Evolutionary conservation across 805 yeast genomes (phyloP), one percentile per base, ranked within the genome.

Genomic region (Candida peoriensis): DNA sequence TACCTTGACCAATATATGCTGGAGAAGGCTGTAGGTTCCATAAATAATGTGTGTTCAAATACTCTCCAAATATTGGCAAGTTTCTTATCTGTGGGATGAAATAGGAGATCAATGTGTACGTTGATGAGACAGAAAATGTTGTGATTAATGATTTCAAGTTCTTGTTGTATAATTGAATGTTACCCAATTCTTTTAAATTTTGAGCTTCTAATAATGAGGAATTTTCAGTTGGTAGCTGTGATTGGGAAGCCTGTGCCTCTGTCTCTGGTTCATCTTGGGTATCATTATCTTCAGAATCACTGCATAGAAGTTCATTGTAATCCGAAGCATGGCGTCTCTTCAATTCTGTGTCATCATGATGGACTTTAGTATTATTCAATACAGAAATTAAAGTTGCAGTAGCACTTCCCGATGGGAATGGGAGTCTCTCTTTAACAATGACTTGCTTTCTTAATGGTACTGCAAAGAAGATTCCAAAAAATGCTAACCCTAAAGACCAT

Each of bases 1-100:
- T 87, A 4, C 98, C 98, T 59, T 90, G 98, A 3, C 98, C 98
- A 23, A 93, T 73, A 55, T 90, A 90, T 0, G 97, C 97, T 0
- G 98, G 98, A 1, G 96, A 87, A 0, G 96, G 96, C 56, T 93
- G 96, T 40, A 93, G 73, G 39, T 82, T 79, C 93, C 97, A 85
- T 30, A 83, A 68, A 58, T 85, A 84, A 13, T 67, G 59, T 15
- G 61, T 50, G 0, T 95, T 83, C 14, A 86, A 60, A 29, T 53
- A 50, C 1, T 47, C 24, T 0, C 97, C 97, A 55, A 90, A 84
- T 1, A 90, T 52, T 0, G 97, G 97, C 6, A 93, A 48, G 26
- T 64, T 64, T 34, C 76, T 69, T 10, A 93, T 48, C 11, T 74
- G 58, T 0, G 97, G 97, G 6, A 83, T 37, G 46, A 87, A 82